Percentiles rank a stretch among this genome's conserved stretches.
phyloP scores from a whole-genome alignment of 208 protist species.

The Leishmania tarentolae region DNA sequence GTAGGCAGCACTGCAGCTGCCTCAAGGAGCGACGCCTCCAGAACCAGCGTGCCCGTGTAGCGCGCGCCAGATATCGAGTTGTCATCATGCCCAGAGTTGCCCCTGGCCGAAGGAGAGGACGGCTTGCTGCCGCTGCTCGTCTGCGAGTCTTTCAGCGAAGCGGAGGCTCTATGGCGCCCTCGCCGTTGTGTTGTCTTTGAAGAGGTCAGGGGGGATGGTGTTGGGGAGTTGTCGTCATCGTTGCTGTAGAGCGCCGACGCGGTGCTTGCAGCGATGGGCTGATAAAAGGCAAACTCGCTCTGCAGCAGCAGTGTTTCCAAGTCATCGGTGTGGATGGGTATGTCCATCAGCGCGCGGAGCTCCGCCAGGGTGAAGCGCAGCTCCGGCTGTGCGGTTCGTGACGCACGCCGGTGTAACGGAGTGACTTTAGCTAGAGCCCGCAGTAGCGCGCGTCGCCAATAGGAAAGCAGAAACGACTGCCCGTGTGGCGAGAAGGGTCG shows the following conservation, averaged over 20 bases:
- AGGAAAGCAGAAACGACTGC: conserved; percentile 60
- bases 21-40: conserved; percentile 15
- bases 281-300: conserved; percentile 35
- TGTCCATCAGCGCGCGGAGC: conserved; percentile 28
- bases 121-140: background rate
- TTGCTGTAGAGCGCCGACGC: background rate
- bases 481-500: conserved; percentile 75
- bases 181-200: background rate
- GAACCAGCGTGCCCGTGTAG: conserved; percentile 20
- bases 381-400: conserved; percentile 5
- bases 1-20: conserved; percentile 7
- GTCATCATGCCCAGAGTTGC: background rate
- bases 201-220: conserved; percentile 6
- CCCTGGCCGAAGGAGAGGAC: background rate
- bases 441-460: conserved; percentile 55
- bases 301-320: conserved; percentile 35
- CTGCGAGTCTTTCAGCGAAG: background rate
- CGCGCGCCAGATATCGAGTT: conserved; percentile 3
- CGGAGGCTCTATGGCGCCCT: background rate
- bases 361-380: conserved; percentile 23
- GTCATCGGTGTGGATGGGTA: conserved; percentile 43
- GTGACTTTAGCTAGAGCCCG: conserved; percentile 13
- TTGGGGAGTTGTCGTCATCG: background rate
- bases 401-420: conserved; percentile 14
- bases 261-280: background rate